A percentile compares a stretch with the other conserved stretches of the same genome.
These are phyloP conservation scores for Monosporascus sp. DNA, from an alignment of 2,329 filamentous ascomycete genomes.

Conservation along the genomic window DNA sequence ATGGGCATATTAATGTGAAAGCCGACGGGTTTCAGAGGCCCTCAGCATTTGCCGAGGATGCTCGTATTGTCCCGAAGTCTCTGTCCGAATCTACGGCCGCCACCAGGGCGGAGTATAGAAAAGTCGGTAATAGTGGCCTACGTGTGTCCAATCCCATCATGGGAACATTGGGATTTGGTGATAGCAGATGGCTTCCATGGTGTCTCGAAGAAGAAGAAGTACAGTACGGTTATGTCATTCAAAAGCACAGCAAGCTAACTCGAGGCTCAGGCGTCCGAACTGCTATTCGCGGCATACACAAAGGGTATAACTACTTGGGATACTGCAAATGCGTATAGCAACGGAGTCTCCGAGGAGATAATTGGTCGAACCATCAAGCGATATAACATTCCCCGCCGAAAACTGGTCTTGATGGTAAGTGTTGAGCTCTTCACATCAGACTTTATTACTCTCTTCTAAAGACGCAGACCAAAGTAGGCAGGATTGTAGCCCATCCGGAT, in stretches of 20 bases:
- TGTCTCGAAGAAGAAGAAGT: slow-evolving; percentile 8
- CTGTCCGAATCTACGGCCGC: not conserved
- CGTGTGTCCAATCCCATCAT: slow-evolving; percentile 7
- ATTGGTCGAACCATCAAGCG: slow-evolving; percentile 60
- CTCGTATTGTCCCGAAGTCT: not conserved
- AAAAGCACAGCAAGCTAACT: slow-evolving; percentile 4
- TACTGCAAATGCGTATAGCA: slow-evolving; percentile 53
- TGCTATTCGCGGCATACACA: not conserved
- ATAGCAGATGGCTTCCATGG: slow-evolving; percentile 1
- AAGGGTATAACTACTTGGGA: slow-evolving; percentile 19
- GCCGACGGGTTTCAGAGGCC: not conserved
- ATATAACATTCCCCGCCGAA: slow-evolving; percentile 58
- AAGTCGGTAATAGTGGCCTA: slow-evolving; percentile 5
- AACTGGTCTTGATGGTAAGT: slow-evolving; percentile 52
- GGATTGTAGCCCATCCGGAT: not conserved
- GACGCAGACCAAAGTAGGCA: slow-evolving; percentile 5
- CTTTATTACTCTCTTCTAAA: not conserved
- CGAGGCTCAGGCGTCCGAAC: not conserved
- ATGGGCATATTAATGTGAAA: not conserved
- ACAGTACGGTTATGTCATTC: slow-evolving; percentile 11
- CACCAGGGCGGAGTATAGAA: slow-evolving; percentile 1
- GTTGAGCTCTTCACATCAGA: not conserved
- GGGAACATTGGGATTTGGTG: slow-evolving; percentile 5
- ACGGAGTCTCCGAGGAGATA: slow-evolving; percentile 59
- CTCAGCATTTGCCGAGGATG: not conserved